These are phyloP conservation scores for Potentilla sterilis DNA, from an alignment of 306 rosid genomes.

Conservation along the genomic window DNA sequence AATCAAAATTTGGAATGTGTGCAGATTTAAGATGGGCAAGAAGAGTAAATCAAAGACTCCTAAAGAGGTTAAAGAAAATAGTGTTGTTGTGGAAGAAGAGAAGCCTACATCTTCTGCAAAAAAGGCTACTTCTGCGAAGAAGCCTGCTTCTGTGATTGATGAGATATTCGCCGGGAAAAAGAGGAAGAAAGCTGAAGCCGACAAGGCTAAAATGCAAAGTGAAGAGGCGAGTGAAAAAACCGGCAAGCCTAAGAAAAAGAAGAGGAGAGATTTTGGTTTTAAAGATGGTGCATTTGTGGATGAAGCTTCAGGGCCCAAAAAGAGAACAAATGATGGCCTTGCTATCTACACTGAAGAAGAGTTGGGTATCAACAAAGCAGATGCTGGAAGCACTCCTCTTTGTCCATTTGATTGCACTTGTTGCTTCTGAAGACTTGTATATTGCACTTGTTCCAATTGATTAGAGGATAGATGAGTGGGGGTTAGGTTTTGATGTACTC, in stretches of 20 bases:
- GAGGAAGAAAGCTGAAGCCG: slow-evolving; percentile 46
- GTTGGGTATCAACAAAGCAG: slow-evolving; percentile 47
- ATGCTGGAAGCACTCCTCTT: slow-evolving; percentile 71
- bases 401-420: slow-evolving; percentile 91
- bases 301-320: slow-evolving; percentile 38
- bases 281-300: slow-evolving; percentile 36
- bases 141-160: slow-evolving; percentile 53
- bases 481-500: background rate
- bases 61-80: slow-evolving; percentile 26
- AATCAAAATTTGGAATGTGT: background rate
- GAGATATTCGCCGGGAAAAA: slow-evolving; percentile 63
- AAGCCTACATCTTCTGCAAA: slow-evolving; percentile 28
- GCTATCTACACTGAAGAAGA: slow-evolving; percentile 66
- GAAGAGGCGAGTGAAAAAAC: slow-evolving; percentile 27
- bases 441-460: background rate
- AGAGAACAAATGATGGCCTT: slow-evolving; percentile 58
- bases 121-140: slow-evolving; percentile 14
- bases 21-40: slow-evolving; percentile 18
- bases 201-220: slow-evolving; percentile 19
- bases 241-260: slow-evolving; percentile 33
- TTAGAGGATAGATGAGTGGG: background rate
- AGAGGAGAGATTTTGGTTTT: slow-evolving; percentile 23
- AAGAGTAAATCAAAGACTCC: slow-evolving; percentile 11
- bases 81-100: slow-evolving; percentile 28
- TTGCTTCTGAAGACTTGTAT: slow-evolving; percentile 52